Percentiles rank a stretch among this genome's conserved stretches.
Evolutionary conservation across 331 rosid species (phyloP).

Genomic region (Cydonia oblonga): DNA sequence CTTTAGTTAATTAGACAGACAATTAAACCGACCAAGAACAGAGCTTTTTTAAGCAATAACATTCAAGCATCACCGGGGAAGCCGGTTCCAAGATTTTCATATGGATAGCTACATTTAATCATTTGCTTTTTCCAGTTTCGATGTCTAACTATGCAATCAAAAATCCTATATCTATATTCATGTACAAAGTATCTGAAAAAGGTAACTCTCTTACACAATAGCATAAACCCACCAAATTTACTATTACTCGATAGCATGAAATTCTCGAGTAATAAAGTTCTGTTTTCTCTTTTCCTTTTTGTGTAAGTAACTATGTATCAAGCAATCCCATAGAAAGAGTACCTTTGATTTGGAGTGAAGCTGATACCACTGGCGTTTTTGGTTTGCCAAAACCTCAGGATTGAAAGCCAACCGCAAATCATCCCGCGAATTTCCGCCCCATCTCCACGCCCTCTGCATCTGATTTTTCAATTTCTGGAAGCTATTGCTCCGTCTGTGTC

Average conservation of each 20-base stretch:
- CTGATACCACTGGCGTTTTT: conserved; percentile 97
- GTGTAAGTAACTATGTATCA: neutral
- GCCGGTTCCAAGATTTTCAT: neutral
- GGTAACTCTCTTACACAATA: neutral
- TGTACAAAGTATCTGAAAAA: neutral
- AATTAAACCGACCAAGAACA: neutral
- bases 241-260: neutral
- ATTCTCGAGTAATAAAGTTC: neutral
- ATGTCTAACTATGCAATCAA: neutral
- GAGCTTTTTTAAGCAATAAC: neutral
- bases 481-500: conserved; percentile 38
- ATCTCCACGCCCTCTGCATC: conserved; percentile 60
- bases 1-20: conserved; percentile 17
- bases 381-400: conserved; percentile 85
- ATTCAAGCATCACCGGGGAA: neutral
- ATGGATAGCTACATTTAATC: neutral
- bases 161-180: neutral
- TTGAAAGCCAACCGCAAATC: conserved; percentile 34
- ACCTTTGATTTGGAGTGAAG: conserved; percentile 78
- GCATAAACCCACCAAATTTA: neutral
- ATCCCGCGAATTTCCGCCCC: conserved; percentile 41
- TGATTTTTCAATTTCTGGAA: conserved; percentile 55
- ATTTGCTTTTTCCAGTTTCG: neutral
- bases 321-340: conserved; percentile 5
- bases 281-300: neutral